These are phyloP conservation scores for Sugiyamaella chiloensis DNA, from an alignment of 805 yeast species.

Conservation along the genomic window DNA sequence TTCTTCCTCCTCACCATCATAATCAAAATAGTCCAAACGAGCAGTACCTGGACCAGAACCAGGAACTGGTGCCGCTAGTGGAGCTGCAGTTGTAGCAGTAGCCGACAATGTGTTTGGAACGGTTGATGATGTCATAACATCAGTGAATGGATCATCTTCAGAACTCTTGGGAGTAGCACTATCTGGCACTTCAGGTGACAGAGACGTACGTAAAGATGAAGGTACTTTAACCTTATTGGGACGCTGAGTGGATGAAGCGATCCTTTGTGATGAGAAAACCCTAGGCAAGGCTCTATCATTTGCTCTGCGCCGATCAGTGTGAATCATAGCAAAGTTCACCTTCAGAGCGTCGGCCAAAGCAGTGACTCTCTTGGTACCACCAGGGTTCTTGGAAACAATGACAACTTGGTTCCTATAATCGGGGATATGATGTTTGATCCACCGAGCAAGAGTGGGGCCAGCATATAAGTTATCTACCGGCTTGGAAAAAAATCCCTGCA, in stretches of 20 bases:
- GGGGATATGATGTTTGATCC: constrained; percentile 89
- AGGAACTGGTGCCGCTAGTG: too few relatives aligned
- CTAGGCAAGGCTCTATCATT: constrained; percentile 51
- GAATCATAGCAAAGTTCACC: constrained; percentile 97
- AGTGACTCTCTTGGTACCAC: constrained; percentile 97
- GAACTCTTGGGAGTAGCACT: too few relatives aligned
- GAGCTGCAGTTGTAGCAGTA: too few relatives aligned
- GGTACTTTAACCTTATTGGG: not conserved
- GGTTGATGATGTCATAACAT: constrained; percentile 10
- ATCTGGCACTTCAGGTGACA: too few relatives aligned
- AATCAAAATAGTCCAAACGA: constrained; percentile 8
- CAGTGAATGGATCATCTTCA: constrained; percentile 13
- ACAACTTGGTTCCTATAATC: constrained; percentile 82
- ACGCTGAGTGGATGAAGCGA: not conserved
- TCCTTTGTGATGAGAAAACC: constrained; percentile 9
- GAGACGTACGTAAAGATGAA: not conserved
- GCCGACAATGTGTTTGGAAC: too few relatives aligned
- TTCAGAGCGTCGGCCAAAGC: constrained; percentile 95
- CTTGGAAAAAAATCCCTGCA: constrained; percentile 97
- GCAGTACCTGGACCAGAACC: not conserved
- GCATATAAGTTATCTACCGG: constrained; percentile 97
- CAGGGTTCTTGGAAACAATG: constrained; percentile 98
- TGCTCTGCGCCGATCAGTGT: constrained; percentile 92
- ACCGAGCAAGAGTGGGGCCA: constrained; percentile 91
- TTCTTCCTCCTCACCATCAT: constrained; percentile 28